A percentile compares a stretch with the other conserved stretches of the same genome.
Evolutionary conservation across 1,284 basidiomycete species (phyloP).

Genomic region (Ustilago crameri): DNA sequence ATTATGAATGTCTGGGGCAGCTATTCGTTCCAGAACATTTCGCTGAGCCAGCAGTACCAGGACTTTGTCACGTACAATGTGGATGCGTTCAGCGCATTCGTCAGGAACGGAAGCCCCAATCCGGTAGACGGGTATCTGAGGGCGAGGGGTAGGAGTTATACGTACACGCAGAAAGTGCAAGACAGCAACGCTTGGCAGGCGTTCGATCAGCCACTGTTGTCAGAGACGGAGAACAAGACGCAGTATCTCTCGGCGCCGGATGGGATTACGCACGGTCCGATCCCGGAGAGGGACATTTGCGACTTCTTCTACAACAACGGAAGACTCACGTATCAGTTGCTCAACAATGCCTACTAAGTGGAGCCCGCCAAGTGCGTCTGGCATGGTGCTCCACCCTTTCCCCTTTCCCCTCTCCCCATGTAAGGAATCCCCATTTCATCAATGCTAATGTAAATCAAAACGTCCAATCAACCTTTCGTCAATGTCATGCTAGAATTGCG

Average conservation of each 20-base stretch:
- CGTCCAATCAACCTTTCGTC: no score
- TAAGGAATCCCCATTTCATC: no score
- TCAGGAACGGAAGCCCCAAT: conserved; percentile 19
- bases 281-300: conserved; percentile 28
- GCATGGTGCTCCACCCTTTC: neutral
- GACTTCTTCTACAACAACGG: conserved; percentile 31
- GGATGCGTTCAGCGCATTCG: conserved; percentile 39
- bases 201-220: conserved; percentile 14
- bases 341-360: conserved; percentile 28
- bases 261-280: conserved; percentile 13
- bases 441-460: no score
- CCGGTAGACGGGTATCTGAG: conserved; percentile 15
- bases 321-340: conserved; percentile 19
- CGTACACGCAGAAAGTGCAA: conserved; percentile 34
- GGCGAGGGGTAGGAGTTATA: conserved; percentile 32
- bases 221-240: conserved; percentile 3
- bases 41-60: conserved; percentile 19
- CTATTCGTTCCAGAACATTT: conserved; percentile 21
- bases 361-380: neutral
- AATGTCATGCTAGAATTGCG: no score
- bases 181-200: conserved; percentile 21
- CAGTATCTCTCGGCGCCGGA: conserved; percentile 26
- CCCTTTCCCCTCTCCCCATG: no score
- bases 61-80: conserved; percentile 30
- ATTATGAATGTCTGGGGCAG: conserved; percentile 28